Base-by-base conservation (phyloP, 805 yeast species). In the Candida tallmaniae region DNA sequence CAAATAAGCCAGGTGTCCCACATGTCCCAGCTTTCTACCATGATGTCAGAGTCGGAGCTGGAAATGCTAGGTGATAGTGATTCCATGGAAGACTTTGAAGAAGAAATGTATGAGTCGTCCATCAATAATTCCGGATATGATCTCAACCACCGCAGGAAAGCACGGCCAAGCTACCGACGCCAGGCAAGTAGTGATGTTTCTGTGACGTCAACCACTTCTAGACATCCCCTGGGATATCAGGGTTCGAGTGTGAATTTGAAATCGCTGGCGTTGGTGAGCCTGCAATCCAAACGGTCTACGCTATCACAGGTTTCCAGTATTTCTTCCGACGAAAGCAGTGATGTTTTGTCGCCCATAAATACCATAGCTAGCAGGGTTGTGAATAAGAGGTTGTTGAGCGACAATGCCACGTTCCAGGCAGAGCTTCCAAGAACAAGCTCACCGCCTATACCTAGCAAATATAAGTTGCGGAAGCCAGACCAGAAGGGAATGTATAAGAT, bases 21-120 rank as follows among this genome's bases (percentile, higher is more conserved):
- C 31, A 39, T 58, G 25, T 59, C 68, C 47, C 72, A 67, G 37
- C 45, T 64, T 40, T 65, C 68, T 6, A 57, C 67, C 12, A 61
- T 62, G 62, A 40, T 64, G 47, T 63, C 70, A 3, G 73, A 62
- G 35, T 59, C 65, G 4, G 73, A 66, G 34, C 44, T 62, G 26
- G 70, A 65, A 22, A 52, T 56, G 31, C 41, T 62, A 37, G 68
- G 58, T 26, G 68, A 59, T 25, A 35, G 40, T 27, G 70, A 60
- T 29, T 58, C 69, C 2, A 34, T 34, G 37, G 70, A 54, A 32
- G 67, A 61, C 9, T 58, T 52, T 38, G 56, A 52, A 30, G 65
- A 59, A 24, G 65, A 61, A 29, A 48, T 52, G 19, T 64, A 64
- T 41, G 70, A 65, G 35, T 56, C 65, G 5, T 60, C 67, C 11